Percentiles rank a stretch among this genome's conserved stretches.
Evolutionary conservation across 2,329 filamentous ascomycete species (phyloP).

Genomic region (Colletotrichum sp.): DNA sequence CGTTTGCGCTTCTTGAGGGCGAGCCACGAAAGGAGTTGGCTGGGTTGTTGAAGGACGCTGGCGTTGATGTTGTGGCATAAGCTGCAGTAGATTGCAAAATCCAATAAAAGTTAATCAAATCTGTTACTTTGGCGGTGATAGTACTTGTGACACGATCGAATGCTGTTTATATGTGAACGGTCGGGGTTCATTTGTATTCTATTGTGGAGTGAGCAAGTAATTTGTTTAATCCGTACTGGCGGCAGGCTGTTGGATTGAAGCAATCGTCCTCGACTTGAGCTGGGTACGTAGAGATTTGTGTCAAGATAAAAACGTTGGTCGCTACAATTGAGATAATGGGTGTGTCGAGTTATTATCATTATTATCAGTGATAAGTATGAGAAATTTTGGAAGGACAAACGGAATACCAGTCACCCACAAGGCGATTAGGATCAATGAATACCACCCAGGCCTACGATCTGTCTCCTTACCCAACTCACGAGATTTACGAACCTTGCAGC

Average conservation of each 20-base stretch:
- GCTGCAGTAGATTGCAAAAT: no score
- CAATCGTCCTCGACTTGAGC: not conserved
- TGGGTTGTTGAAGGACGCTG: constrained; percentile 39
- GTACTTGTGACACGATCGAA: no score
- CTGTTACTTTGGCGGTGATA: no score
- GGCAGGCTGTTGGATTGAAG: not conserved
- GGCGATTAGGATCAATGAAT: not conserved
- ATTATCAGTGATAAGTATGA: not conserved
- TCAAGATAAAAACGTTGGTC: not conserved
- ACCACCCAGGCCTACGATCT: not conserved
- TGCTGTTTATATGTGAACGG: no score
- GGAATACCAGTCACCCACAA: not conserved
- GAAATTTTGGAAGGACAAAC: not conserved
- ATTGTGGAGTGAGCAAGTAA: no score
- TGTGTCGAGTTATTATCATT: not conserved
- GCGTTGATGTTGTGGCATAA: constrained; percentile 30
- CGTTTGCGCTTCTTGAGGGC: constrained; percentile 43
- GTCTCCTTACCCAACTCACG: not conserved
- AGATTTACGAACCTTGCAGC: not conserved
- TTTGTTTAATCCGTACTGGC: no score
- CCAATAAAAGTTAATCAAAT: not conserved
- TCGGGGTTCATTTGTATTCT: no score
- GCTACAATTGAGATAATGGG: not conserved
- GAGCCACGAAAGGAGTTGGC: constrained; percentile 38
- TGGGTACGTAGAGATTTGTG: not conserved